A percentile compares a stretch with the other conserved stretches of the same genome.
Conservation (phyloP, 768 basidiomycete genomes). For the Mycena galericulata region DNA sequence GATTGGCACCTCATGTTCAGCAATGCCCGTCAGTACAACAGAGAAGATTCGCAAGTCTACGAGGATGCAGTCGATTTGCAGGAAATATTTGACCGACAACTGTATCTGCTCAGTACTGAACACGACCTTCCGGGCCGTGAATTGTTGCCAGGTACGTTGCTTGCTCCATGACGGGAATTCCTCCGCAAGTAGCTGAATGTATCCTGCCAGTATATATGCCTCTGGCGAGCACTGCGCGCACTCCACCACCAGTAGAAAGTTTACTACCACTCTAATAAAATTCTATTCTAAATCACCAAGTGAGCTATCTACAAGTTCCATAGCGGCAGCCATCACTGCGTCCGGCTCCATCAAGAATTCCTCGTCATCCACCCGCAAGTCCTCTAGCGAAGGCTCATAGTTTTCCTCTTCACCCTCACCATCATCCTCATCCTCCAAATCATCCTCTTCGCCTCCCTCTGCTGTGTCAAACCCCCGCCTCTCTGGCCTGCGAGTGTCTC, state of each 20-base stretch:
- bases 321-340: not conserved
- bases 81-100: not conserved
- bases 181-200: too few relatives aligned
- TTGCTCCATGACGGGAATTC: too few relatives aligned
- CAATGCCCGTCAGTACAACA: slow-evolving; percentile 6
- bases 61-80: slow-evolving; percentile 12
- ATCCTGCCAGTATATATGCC: not conserved
- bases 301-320: not conserved
- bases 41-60: slow-evolving; percentile 10
- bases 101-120: not conserved
- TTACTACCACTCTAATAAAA: not conserved
- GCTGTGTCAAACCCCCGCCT: not conserved
- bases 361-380: slow-evolving; percentile 18
- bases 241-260: not conserved
- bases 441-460: not conserved
- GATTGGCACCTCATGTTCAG: slow-evolving; percentile 24
- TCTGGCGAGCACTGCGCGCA: not conserved
- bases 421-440: not conserved
- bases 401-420: not conserved
- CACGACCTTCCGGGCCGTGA: not conserved
- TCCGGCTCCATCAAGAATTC: slow-evolving; percentile 11
- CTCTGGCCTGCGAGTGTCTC: slow-evolving; percentile 11
- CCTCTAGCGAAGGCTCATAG: not conserved
- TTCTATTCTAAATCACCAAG: not conserved
- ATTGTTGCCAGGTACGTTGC: not conserved